Conservation (phyloP, 176 grass and related monocot genomes). For the Zizania latifolia region DNA sequence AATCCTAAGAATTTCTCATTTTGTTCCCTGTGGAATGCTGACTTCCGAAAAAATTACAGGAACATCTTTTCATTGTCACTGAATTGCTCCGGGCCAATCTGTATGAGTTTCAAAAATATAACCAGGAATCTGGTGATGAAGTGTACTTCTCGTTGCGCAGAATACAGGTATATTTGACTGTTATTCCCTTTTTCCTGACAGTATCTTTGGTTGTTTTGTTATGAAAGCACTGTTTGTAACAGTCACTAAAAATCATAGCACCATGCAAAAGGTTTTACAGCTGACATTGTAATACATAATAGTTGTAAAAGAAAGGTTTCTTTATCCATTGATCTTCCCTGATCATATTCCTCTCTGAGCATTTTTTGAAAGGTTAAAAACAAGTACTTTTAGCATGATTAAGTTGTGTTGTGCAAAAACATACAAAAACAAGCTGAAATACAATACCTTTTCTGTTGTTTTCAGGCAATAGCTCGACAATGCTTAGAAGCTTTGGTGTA, state of each 20-base stretch:
- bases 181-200: not conserved
- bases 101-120: slow-evolving; percentile 98
- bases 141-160: slow-evolving; percentile 81
- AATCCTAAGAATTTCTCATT: slow-evolving; percentile 7
- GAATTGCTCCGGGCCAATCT: slow-evolving; percentile 87
- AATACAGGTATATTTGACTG: slow-evolving; percentile 68
- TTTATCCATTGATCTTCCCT: not conserved
- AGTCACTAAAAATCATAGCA: not conserved
- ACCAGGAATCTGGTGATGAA: slow-evolving; percentile 70
- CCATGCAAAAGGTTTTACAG: not conserved
- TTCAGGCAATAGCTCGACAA: slow-evolving; percentile 85
- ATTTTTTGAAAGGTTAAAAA: slow-evolving; percentile 2
- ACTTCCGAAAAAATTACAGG: slow-evolving; percentile 45
- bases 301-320: not conserved
- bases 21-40: slow-evolving; percentile 24
- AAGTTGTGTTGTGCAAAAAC: slow-evolving; percentile 14
- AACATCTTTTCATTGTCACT: slow-evolving; percentile 98
- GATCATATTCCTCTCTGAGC: not conserved
- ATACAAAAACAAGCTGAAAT: not conserved
- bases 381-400: not conserved
- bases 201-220: not conserved
- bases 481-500: slow-evolving; percentile 86
- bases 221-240: not conserved
- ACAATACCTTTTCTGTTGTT: slow-evolving; percentile 4
- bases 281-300: not conserved